A percentile compares a stretch with the other conserved stretches of the same genome.
phyloP scores from a whole-genome alignment of 179 eudicot species.

The Silene noctiflora region DNA sequence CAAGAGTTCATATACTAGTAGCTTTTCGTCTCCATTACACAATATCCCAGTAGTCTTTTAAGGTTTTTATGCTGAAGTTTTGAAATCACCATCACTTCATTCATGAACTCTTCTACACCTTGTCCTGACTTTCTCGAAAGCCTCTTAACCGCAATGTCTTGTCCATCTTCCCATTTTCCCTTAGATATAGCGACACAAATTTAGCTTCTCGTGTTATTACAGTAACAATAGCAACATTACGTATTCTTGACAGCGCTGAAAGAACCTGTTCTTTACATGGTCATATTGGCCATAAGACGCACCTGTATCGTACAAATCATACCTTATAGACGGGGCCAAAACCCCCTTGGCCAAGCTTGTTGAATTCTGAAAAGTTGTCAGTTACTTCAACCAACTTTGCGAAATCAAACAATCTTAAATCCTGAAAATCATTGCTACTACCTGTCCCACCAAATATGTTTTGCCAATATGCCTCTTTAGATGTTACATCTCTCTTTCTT shows the following conservation, averaged over 20 bases:
- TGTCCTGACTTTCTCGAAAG: conserved; percentile 46
- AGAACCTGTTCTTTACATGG: not conserved
- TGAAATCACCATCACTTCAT: conserved; percentile 40
- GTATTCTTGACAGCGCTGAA: not conserved
- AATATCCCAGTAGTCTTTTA: conserved; percentile 41
- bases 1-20: conserved; percentile 44
- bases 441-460: not conserved
- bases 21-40: conserved; percentile 51
- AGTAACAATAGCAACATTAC: not conserved
- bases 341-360: conserved; percentile 32
- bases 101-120: conserved; percentile 51
- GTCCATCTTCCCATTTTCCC: conserved; percentile 37
- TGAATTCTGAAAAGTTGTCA: conserved; percentile 18
- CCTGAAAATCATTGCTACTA: conserved; percentile 1
- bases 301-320: not conserved
- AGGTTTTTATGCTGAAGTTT: conserved; percentile 56
- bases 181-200: conserved; percentile 13
- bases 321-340: conserved; percentile 41
- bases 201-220: not conserved
- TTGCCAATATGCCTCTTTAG: conserved; percentile 10
- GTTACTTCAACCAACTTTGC: conserved; percentile 16
- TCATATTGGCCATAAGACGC: too few relatives aligned
- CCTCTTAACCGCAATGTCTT: conserved; percentile 49
- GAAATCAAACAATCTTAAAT: conserved; percentile 14
- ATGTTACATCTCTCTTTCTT: not conserved